Evolutionary conservation across 139 green algal species (phyloP).

Genomic region (Coelastrella sp.): DNA sequence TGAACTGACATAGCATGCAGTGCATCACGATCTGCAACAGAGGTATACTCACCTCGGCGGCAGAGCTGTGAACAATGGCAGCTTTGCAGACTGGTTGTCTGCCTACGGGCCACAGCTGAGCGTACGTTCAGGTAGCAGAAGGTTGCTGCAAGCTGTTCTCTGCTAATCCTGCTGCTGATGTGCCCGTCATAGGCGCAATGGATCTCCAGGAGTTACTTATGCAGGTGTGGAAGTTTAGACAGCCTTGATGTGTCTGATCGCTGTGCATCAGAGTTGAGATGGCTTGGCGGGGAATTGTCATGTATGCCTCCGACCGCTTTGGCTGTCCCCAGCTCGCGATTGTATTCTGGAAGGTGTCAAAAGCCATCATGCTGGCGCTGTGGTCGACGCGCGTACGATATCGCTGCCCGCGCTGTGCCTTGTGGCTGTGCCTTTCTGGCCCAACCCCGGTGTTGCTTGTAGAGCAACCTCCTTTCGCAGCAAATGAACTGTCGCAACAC

Average conservation of each 20-base stretch:
- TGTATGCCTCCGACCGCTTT: neutral
- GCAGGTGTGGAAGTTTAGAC: too few species aligned
- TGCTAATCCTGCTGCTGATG: neutral
- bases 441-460: too few species aligned
- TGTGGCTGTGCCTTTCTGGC: too few species aligned
- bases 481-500: too few species aligned
- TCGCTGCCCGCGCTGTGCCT: too few species aligned
- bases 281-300: neutral
- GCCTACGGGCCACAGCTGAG: neutral
- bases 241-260: too few species aligned
- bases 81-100: neutral
- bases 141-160: neutral
- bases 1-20: neutral
- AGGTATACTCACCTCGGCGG: too few species aligned
- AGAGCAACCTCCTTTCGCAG: too few species aligned
- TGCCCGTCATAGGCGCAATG: neutral
- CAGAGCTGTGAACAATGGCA: neutral
- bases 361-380: too few species aligned
- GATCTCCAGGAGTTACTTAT: neutral
- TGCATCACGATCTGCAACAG: neutral
- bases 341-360: too few species aligned
- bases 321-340: too few species aligned
- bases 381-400: too few species aligned
- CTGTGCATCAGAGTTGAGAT: neutral
- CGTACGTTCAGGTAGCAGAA: neutral